Base-by-base conservation (phyloP, 768 basidiomycete genomes). In the Boletus pseudo-olivaceus region DNA sequence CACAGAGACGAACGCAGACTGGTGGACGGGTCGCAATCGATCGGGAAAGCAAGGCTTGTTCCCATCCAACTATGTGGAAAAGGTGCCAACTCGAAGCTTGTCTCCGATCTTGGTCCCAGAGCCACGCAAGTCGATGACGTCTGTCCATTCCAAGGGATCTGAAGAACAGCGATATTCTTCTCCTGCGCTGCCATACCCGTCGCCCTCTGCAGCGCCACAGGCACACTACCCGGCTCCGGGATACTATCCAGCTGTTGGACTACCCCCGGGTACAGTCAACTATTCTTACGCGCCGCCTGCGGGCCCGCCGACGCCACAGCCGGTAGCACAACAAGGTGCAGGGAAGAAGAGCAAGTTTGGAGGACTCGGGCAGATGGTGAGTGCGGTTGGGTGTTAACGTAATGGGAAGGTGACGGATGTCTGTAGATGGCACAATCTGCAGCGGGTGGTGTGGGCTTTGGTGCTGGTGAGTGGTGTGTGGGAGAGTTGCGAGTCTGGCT, bases 1-100 rank as follows among this genome's bases (percentile, higher is more conserved):
- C 44, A 80, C 86, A 55, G 90, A 94, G 67, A 88, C 83, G n/a
- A 92, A 93, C 57, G 74, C 78, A 1, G 93, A 94, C 66, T 94
- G 93, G 93, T 96, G 91, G 91, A 87, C 79, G 33, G 92, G 93
- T n/a, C 75, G 76, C 56, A 64, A 79, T 59, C 61, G 60, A 39
- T 76, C 84, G 29, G 85, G 84, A 23, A 78, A 73, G 50, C 78
- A 85, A 44, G 92, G 88, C 3, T 71, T 93, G 41, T 90, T 95
- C 77, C 93, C 92, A 0, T 79, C 86, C 20, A 80, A 79, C 60
- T 87, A 90, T 51, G 87, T 90, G 40, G 83, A 90, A 69, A 87
- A 77, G 65, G 52, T 87, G 41, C 64, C 55, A 11, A 49, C 58
- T 8, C 59, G 49, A 47, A 54, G 47, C 45, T 0, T 54, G 44